Evolutionary conservation across 2,329 filamentous ascomycete genomes (phyloP), one percentile per base, ranked within the genome.

Genomic region (Fusarium coicis): DNA sequence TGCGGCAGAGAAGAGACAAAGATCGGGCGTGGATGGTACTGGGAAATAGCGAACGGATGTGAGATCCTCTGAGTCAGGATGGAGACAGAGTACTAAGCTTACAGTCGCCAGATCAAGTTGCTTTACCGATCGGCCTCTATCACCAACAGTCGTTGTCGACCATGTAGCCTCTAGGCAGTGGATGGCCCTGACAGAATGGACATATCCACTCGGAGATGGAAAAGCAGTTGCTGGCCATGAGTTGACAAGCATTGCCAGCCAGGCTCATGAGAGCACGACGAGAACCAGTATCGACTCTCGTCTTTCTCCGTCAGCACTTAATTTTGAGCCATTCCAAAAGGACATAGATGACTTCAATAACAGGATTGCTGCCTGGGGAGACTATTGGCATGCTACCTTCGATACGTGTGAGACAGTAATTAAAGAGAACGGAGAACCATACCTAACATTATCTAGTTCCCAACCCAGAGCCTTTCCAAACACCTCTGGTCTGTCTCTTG

Each of bases 61-160:
- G 8, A 50, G 55, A n/a, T 18, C 10, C 7, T n/a, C 28, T 49
- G 7, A 49, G 8, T 9, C 7, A 49, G 2, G 4, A 30, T 18
- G 7, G 19, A 11, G 9, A 16, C 10, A 49, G 46, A 19, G 15
- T 4, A 7, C 7, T 11, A 7, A n/a, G 28, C 56, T 64, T 10
- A 64, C 32, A 14, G 9, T 23, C 15, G 7, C 4, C 6, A 64
- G 61, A 15, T 44, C 34, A 12, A 37, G 15, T 5, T 52, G 39
- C 10, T 26, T 44, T 0, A 18, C n/a, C 10, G 11, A 62, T 5
- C 26, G 39, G 3, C 39, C 15, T 9, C 6, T 44, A 2, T 21
- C 5, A 5, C 14, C 18, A 4, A 44, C 30, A 4, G 3, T 34
- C 2, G 3, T 28, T 19, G 4, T 23, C 1, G 32, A 44, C 2